Conservation (phyloP, 257 asterid genomes). For the Solanum arcanum region DNA sequence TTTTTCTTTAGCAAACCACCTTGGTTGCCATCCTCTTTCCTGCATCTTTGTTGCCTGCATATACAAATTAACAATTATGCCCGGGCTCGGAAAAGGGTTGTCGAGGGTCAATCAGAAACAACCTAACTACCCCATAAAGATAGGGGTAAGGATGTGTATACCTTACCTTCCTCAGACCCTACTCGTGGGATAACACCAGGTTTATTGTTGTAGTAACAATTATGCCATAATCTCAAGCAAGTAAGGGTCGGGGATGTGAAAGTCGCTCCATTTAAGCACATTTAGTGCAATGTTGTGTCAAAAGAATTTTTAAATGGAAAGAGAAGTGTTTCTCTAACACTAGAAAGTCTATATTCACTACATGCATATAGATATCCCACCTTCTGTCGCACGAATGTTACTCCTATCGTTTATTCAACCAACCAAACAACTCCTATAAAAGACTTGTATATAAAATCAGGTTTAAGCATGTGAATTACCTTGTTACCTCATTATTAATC, state of each 20-base stretch:
- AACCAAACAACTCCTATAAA: not conserved
- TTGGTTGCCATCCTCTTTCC: constrained; percentile 18
- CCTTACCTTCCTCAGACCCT: not conserved
- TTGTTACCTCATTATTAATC: not conserved
- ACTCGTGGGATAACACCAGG: not conserved
- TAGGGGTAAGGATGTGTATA: not conserved
- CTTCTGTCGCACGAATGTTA: not conserved
- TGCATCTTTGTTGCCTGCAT: constrained; percentile 17
- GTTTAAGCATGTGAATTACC: not conserved
- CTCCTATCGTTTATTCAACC: not conserved
- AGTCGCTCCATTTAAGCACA: not conserved
- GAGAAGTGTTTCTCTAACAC: not conserved
- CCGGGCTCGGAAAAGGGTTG: not conserved
- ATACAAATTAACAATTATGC: not conserved
- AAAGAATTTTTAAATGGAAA: not conserved
- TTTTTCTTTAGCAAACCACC: constrained; percentile 11
- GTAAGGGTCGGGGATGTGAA: not conserved
- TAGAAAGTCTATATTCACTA: not conserved
- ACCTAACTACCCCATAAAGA: not conserved
- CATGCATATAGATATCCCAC: not conserved
- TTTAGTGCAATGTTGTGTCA: not conserved
- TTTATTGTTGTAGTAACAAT: not conserved
- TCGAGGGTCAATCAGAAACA: not conserved
- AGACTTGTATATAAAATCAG: not conserved
- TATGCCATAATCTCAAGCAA: not conserved